phyloP scores from a whole-genome alignment of 768 basidiomycete species.

The Pulveroboletus sp. region DNA sequence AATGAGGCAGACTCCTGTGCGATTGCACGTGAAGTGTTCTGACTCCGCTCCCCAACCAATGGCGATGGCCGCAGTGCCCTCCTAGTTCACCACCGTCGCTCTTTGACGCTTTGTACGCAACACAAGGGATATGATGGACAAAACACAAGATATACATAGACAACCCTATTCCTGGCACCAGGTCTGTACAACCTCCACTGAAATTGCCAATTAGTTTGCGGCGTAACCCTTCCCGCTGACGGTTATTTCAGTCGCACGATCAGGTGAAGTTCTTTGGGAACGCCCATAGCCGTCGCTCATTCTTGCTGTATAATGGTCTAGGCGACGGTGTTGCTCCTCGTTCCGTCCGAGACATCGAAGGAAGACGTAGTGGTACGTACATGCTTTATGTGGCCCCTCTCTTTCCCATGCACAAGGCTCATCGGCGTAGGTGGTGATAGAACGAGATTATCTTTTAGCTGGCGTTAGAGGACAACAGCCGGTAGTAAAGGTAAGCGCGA shows the following conservation, averaged over 20 bases:
- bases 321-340: constrained; percentile 74
- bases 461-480: constrained; percentile 68
- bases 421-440: constrained; percentile 58
- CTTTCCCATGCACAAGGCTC: not conserved
- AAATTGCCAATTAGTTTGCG: constrained; percentile 12
- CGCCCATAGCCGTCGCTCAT: constrained; percentile 11
- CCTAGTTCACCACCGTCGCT: constrained; percentile 5
- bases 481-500: constrained; percentile 59
- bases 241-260: constrained; percentile 67
- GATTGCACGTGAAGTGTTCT: constrained; percentile 32
- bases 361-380: constrained; percentile 64
- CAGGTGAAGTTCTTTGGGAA: constrained; percentile 45
- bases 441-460: constrained; percentile 66
- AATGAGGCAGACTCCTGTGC: constrained; percentile 4
- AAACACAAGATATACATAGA: constrained; percentile 28
- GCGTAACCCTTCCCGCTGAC: constrained; percentile 18
- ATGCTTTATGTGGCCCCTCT: not conserved
- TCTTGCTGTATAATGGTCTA: constrained; percentile 30
- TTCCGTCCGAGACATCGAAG: constrained; percentile 66
- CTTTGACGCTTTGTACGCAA: constrained; percentile 11
- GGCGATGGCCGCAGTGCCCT: constrained; percentile 18
- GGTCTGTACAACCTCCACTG: constrained; percentile 41
- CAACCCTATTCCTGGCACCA: constrained; percentile 82
- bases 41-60: constrained; percentile 32
- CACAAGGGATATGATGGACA: constrained; percentile 21